Evolutionary conservation across 2,329 filamentous ascomycete species (phyloP).

Genomic region (Phialophora verrucosa): DNA sequence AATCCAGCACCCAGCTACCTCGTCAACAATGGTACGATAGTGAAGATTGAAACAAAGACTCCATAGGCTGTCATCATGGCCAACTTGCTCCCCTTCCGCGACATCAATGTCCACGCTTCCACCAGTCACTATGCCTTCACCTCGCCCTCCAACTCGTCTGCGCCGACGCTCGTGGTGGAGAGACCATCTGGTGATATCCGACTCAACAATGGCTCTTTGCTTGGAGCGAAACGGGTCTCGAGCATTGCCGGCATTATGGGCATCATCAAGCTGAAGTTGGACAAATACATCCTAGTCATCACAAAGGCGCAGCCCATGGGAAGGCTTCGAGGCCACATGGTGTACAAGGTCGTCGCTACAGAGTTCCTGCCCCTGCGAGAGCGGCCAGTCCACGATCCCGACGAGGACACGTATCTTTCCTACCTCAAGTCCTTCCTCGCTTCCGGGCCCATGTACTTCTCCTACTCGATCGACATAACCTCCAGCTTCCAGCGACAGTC

Average conservation of each 20-base stretch:
- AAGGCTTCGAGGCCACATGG: conserved; percentile 90
- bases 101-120: conserved; percentile 95
- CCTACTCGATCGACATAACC: conserved; percentile 94
- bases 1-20: background rate
- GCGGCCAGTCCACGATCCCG: conserved; percentile 84
- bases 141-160: conserved; percentile 89
- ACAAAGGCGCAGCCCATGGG: conserved; percentile 92
- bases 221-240: conserved; percentile 81
- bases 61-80: conserved; percentile 30
- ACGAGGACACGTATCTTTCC: conserved; percentile 88
- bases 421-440: conserved; percentile 83
- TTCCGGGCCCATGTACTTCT: conserved; percentile 93
- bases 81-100: conserved; percentile 74
- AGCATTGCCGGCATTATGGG: conserved; percentile 95
- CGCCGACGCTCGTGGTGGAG: conserved; percentile 86
- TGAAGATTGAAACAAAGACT: conserved; percentile 19
- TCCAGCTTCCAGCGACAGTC: conserved; percentile 96
- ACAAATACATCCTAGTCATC: conserved; percentile 97
- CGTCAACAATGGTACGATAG: conserved; percentile 11
- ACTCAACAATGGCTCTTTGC: conserved; percentile 77
- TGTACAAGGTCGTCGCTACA: conserved; percentile 89
- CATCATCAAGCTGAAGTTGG: conserved; percentile 87
- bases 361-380: conserved; percentile 92
- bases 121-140: conserved; percentile 94
- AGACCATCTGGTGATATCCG: conserved; percentile 89